These are phyloP conservation scores for Aureobasidium sp. DNA, from an alignment of 2,329 filamentous ascomycete genomes.

Conservation along the genomic window DNA sequence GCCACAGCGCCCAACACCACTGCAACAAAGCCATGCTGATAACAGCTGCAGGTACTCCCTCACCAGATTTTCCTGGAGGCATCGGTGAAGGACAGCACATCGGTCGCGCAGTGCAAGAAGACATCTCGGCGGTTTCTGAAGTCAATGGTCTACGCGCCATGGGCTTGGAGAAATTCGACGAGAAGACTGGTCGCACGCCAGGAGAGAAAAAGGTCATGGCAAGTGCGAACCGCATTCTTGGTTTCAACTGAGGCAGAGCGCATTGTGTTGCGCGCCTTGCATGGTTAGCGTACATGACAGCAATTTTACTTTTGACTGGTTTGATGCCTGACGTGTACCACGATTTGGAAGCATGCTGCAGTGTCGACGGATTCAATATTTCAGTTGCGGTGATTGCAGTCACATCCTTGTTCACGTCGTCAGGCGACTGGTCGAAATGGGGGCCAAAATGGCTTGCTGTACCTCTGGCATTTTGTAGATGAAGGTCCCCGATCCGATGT, in stretches of 20 bases:
- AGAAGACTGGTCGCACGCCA: background rate
- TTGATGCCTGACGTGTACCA: background rate
- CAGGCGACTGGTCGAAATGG: background rate
- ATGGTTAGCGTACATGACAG: background rate
- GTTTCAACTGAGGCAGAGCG: background rate
- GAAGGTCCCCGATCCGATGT: background rate
- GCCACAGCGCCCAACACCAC: background rate
- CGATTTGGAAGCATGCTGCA: background rate
- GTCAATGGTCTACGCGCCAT: constrained; percentile 18
- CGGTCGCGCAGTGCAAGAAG: constrained; percentile 27
- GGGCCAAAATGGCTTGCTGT: background rate
- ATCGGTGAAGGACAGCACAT: constrained; percentile 48
- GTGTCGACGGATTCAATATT: too few relatives aligned
- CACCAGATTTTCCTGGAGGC: constrained; percentile 44
- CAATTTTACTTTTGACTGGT: background rate
- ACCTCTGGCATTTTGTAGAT: background rate
- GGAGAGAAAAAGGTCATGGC: constrained; percentile 13
- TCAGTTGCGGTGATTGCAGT: background rate
- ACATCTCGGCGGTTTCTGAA: constrained; percentile 31
- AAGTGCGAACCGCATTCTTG: constrained; percentile 10
- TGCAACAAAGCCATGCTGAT: background rate
- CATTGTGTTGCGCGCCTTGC: background rate
- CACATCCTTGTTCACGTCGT: background rate
- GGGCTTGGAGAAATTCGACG: constrained; percentile 12
- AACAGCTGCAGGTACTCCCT: constrained; percentile 23